Percentiles rank a stretch among this genome's conserved stretches.
phyloP scores from a whole-genome alignment of 1,284 basidiomycete genomes.

The Fistulinella cinereoalba region DNA sequence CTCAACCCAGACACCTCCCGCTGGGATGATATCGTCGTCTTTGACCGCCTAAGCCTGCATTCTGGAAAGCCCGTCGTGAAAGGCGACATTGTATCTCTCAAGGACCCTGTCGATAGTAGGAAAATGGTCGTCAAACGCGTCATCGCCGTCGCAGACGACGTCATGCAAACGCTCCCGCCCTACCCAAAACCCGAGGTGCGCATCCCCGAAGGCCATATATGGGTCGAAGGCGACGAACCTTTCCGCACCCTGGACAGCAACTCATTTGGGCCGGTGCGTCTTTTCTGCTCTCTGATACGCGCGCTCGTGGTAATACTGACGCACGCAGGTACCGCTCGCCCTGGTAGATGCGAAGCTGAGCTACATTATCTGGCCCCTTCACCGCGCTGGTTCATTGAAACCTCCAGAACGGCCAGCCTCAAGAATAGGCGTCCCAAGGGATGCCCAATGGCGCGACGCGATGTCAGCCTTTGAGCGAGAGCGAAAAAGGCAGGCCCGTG shows the following conservation, averaged over 20 bases:
- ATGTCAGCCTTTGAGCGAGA: constrained; percentile 48
- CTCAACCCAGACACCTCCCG: constrained; percentile 68
- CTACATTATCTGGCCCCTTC: constrained; percentile 60
- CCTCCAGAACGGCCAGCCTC: constrained; percentile 23
- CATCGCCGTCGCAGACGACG: constrained; percentile 60
- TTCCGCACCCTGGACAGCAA: constrained; percentile 68
- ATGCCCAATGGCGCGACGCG: constrained; percentile 43
- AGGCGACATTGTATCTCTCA: constrained; percentile 65
- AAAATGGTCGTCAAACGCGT: constrained; percentile 66
- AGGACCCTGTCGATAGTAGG: constrained; percentile 59
- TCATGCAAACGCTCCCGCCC: constrained; percentile 66
- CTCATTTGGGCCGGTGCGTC: constrained; percentile 62
- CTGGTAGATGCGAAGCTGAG: constrained; percentile 62
- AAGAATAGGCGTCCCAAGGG: constrained; percentile 26
- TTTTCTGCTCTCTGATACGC: background rate
- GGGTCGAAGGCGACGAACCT: constrained; percentile 62
- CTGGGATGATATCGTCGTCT: constrained; percentile 61
- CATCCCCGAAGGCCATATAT: constrained; percentile 62
- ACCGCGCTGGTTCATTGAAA: constrained; percentile 47
- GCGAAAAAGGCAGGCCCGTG: constrained; percentile 42
- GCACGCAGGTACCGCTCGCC: constrained; percentile 53
- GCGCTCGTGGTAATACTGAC: background rate
- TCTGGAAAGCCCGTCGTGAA: constrained; percentile 39
- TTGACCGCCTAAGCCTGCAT: constrained; percentile 51
- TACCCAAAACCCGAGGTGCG: constrained; percentile 55